Evolutionary conservation across 768 basidiomycete genomes (phyloP).

Genomic region (Boletus speciosus): DNA sequence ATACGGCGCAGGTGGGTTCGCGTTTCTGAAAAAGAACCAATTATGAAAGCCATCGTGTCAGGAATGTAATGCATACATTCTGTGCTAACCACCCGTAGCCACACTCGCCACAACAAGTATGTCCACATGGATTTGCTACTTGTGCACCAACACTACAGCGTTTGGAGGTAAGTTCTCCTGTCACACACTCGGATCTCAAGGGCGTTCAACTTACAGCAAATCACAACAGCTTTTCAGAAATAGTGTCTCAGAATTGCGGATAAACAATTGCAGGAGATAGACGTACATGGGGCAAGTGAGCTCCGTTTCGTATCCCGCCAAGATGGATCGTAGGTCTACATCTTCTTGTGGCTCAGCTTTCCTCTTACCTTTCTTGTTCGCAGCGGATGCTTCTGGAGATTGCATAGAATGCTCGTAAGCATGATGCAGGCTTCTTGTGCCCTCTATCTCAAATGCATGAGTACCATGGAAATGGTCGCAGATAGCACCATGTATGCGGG

Average conservation of each 20-base stretch:
- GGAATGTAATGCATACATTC: conserved; percentile 39
- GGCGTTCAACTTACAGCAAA: conserved; percentile 49
- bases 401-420: conserved; percentile 2
- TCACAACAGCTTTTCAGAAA: conserved; percentile 62
- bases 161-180: neutral
- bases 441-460: conserved; percentile 10
- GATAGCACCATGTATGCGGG: neutral
- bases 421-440: neutral
- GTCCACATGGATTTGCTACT: conserved; percentile 68
- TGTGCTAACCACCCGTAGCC: conserved; percentile 55
- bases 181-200: neutral
- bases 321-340: conserved; percentile 25
- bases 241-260: neutral
- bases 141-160: conserved; percentile 56
- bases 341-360: conserved; percentile 30
- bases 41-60: neutral
- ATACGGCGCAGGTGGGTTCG: conserved; percentile 54
- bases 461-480: neutral
- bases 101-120: conserved; percentile 69
- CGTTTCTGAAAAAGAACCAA: conserved; percentile 29
- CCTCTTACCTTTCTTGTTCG: conserved; percentile 44
- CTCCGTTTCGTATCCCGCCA: conserved; percentile 59
- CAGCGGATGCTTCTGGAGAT: conserved; percentile 2
- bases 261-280: neutral
- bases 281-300: conserved; percentile 72